Evolutionary conservation across 2,329 filamentous ascomycete species (phyloP).

Genomic region (Penicillium crustosum): DNA sequence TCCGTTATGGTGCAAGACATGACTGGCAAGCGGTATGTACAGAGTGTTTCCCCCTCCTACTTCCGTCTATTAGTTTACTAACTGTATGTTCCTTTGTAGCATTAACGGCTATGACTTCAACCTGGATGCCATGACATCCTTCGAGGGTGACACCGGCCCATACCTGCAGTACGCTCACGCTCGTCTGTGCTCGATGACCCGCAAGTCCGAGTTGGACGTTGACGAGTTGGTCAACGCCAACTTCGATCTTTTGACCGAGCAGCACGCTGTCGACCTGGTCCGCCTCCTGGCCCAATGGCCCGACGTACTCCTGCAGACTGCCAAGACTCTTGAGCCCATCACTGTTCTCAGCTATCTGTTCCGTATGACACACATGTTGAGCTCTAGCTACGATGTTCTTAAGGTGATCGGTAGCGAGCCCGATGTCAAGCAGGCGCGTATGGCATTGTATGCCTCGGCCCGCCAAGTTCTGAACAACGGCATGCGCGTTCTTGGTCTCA

Average conservation of each 20-base stretch:
- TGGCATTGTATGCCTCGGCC: conserved; percentile 62
- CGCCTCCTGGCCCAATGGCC: conserved; percentile 64
- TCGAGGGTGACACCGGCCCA: conserved; percentile 65
- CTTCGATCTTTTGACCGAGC: conserved; percentile 60
- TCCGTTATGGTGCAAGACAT: conserved; percentile 98
- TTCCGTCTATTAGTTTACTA: conserved; percentile 46
- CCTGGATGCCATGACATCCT: conserved; percentile 64
- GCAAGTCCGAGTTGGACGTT: conserved; percentile 53
- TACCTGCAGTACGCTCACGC: conserved; percentile 66
- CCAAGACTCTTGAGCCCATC: conserved; percentile 66
- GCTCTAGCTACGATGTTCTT: conserved; percentile 62
- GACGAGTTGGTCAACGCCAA: conserved; percentile 56
- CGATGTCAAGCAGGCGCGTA: conserved; percentile 58
- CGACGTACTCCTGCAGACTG: conserved; percentile 62
- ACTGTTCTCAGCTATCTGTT: conserved; percentile 67
- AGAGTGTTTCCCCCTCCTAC: conserved; percentile 13
- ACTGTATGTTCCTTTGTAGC: conserved; percentile 35
- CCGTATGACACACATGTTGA: conserved; percentile 63
- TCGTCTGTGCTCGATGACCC: conserved; percentile 58
- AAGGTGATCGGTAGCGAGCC: conserved; percentile 61
- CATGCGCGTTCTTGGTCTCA: conserved; percentile 64
- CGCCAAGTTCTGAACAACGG: conserved; percentile 65
- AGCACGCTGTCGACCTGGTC: conserved; percentile 62
- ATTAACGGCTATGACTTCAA: conserved; percentile 67
- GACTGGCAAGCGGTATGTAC: conserved; percentile 78